These are phyloP conservation scores for Fusarium sp. DNA, from an alignment of 2,329 filamentous ascomycete species.

Conservation along the genomic window DNA sequence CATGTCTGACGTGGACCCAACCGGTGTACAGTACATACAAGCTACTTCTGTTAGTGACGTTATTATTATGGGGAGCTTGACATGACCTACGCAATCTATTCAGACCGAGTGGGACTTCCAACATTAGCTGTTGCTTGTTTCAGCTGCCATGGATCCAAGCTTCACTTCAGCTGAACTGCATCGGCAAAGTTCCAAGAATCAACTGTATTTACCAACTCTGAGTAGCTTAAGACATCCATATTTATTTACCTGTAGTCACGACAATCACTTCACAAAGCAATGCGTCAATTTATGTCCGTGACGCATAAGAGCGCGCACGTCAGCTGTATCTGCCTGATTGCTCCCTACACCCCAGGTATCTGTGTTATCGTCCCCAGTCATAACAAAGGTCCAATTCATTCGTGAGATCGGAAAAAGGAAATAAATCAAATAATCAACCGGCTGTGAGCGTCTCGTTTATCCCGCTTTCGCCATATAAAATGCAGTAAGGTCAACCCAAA, in stretches of 20 bases:
- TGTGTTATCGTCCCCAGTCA: slow-evolving; percentile 32
- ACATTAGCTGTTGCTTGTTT: slow-evolving; percentile 35
- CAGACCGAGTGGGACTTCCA: background rate
- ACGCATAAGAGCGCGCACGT: slow-evolving; percentile 19
- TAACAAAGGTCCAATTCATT: slow-evolving; percentile 18
- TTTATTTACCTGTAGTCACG: slow-evolving; percentile 4
- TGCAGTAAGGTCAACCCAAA: slow-evolving; percentile 33
- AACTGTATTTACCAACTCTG: background rate
- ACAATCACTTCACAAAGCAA: slow-evolving; percentile 2
- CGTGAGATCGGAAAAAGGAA: slow-evolving; percentile 14
- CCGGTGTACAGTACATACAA: too few species aligned
- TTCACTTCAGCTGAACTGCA: slow-evolving; percentile 17
- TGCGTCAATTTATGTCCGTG: slow-evolving; percentile 42
- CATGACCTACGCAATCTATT: slow-evolving; percentile 17
- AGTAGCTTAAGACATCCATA: background rate
- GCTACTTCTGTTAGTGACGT: background rate
- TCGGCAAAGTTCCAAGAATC: background rate
- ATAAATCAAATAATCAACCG: slow-evolving; percentile 16
- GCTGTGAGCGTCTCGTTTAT: slow-evolving; percentile 46
- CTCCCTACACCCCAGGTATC: slow-evolving; percentile 44
- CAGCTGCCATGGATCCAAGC: slow-evolving; percentile 16
- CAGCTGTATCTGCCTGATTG: slow-evolving; percentile 23
- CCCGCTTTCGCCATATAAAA: slow-evolving; percentile 39
- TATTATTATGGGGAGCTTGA: slow-evolving; percentile 31
- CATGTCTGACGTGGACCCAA: slow-evolving; percentile 38